Base-by-base conservation (phyloP, 108 stramenopile species). In the Nitzschia palea region DNA sequence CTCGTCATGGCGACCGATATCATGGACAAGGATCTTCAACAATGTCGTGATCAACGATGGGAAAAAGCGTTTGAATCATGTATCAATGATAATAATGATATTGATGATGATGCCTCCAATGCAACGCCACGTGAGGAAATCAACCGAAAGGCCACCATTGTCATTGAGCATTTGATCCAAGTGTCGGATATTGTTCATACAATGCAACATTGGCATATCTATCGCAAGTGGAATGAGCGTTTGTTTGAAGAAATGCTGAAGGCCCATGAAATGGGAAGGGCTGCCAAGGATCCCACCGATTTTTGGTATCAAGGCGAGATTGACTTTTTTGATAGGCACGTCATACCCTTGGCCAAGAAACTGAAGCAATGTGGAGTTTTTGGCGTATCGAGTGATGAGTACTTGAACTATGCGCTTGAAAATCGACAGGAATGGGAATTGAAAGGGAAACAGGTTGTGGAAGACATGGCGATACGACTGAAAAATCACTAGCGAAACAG, bases 91-190 rank as follows among this genome's bases (percentile, higher is more conserved):
- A n/a, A 35, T 4, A 35, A 35, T 17, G 5, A 37, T 6, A 48
- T 8, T 4, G 17, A 20, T 3, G 18, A 50, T 20, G 48, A 18
- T 10, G 22, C 18, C 18, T 18, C 48, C 14, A n/a, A n/a, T n/a
- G n/a, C n/a, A n/a, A n/a, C n/a, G n/a, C n/a, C n/a, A n/a, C 9
- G 48, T 10, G 5, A 20, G 48, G 10, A 14, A 9, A 22, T 59
- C 9, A 59, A 59, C 22, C 57, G 57, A 5, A 59, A 59, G 22
- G 57, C 57, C 4, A 59, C 57, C 3, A 59, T 59, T 40, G 36
- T 59, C 8, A 12, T 59, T 22, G 57, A 59, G 36, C 57, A 59
- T 59, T 35, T 59, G 57, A 59, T 59, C 57, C 57, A 59, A 37
- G 57, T 35, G 4, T 59, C 57, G 5, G 48, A 50, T 50, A 20